These are phyloP conservation scores for Penicillium sp. DNA, from an alignment of 2,329 filamentous ascomycete species.

Conservation along the genomic window DNA sequence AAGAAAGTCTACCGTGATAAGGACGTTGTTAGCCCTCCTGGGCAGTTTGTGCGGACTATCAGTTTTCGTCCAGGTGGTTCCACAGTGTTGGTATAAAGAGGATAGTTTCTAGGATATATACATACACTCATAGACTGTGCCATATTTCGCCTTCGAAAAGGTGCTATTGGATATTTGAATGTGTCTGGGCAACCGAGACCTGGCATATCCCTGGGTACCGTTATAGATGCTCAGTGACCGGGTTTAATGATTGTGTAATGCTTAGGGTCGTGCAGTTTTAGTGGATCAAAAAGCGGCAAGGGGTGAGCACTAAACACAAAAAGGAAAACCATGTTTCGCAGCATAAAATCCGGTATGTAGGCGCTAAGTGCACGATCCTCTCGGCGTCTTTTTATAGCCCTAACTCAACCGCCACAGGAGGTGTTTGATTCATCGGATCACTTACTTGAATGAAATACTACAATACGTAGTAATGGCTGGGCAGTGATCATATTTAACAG, in stretches of 20 bases:
- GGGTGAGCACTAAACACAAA: no score
- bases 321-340: no score
- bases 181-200: neutral
- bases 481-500: neutral
- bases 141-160: constrained; percentile 2
- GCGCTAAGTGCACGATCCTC: neutral
- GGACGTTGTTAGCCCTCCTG: neutral
- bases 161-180: neutral
- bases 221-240: no score
- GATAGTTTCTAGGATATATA: constrained; percentile 1
- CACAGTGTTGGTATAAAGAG: neutral
- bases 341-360: neutral
- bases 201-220: neutral
- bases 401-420: neutral
- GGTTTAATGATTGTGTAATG: no score
- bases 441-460: neutral
- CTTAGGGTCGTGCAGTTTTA: no score
- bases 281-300: no score
- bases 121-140: neutral
- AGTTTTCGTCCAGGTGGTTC: neutral
- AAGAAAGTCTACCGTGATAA: neutral
- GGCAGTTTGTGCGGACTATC: neutral
- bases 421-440: neutral
- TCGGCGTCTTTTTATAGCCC: neutral
- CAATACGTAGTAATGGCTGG: no score